Evolutionary conservation across 371 early-diverging fungal species (phyloP), one percentile per base, ranked within the genome.

Genomic region (Actinomucor elegans): DNA sequence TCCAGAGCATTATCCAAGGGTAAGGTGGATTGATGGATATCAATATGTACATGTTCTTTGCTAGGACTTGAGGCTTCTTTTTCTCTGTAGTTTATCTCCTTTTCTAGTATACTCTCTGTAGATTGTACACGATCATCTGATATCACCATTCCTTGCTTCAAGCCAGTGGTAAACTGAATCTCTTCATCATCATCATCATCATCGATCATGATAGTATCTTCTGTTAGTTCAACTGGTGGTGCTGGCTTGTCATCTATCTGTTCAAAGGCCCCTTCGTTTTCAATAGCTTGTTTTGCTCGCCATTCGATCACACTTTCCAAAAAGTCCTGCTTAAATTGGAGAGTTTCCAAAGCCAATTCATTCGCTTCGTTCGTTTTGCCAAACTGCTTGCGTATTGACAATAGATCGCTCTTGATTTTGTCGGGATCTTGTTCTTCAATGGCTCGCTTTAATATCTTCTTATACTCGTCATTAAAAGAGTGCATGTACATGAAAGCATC

Each of bases 281-380:
- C 15, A 28, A 4, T 20, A 2, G 5, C 2, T 21, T 41, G 24
- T 20, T 41, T 18, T n/a, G 32, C 27, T 32, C 58, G 71, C 76
- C 76, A 75, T 21, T 42, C 24, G 9, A 64, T 26, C 0, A 59
- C 55, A 33, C 58, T 52, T 18, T 65, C 57, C 32, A 84, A 42
- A 40, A 83, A 75, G 0, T 45, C 26, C 18, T 51, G 50, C 54
- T 79, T 72, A 50, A 81, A 85, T 5, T 56, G 28, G 8, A 76
- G 50, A 1, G 78, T 52, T 20, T 80, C 76, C 2, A 69, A 44
- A 0, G 66, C 59, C 4, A 68, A 18, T 5, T 64, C 68, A 41
- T 85, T 77, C 12, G 66, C 59, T 36, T 59, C 73, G 11, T 52
- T 79, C 12, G 77, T 63, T 52, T 84, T 85, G 14, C 78, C 80